phyloP scores from a whole-genome alignment of 192 early-diverging fungal species.

The Chytriomyces confervae region DNA sequence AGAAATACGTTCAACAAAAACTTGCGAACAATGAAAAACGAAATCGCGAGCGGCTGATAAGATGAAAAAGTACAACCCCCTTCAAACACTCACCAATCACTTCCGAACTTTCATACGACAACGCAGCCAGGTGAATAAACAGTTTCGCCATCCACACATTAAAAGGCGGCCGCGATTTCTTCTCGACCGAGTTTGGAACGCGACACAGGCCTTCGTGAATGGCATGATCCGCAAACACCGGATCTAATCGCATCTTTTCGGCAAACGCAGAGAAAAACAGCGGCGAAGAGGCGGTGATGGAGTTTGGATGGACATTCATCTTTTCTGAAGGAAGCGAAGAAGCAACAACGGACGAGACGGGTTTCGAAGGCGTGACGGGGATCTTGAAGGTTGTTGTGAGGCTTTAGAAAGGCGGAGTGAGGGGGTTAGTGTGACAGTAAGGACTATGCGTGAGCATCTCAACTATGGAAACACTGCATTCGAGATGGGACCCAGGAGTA shows the following conservation, averaged over 20 bases:
- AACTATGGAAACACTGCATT: not conserved
- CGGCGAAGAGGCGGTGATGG: constrained; percentile 15
- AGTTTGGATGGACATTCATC: not conserved
- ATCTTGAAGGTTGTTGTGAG: constrained; percentile 4
- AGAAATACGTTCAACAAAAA: not conserved
- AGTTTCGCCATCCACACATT: constrained; percentile 22
- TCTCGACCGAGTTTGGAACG: constrained; percentile 16
- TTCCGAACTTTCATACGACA: constrained; percentile 26
- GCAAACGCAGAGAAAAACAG: constrained; percentile 15
- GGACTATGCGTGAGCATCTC: not conserved
- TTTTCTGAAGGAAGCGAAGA: not conserved
- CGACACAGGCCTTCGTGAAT: constrained; percentile 9
- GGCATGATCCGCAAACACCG: constrained; percentile 9
- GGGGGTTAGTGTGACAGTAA: not conserved
- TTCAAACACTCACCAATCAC: constrained; percentile 29
- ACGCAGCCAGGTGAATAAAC: constrained; percentile 29
- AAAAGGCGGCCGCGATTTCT: constrained; percentile 27
- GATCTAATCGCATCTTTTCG: not conserved
- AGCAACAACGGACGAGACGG: not conserved
- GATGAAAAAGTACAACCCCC: not conserved
- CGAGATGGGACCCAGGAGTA: constrained; percentile 1
- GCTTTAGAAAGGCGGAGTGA: not conserved
- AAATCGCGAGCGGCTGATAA: too few relatives aligned
- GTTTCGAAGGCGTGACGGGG: not conserved
- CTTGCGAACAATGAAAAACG: too few relatives aligned